A percentile compares a stretch with the other conserved stretches of the same genome.
phyloP scores from a whole-genome alignment of 1,284 basidiomycete genomes.

The Chalciporus sp. region DNA sequence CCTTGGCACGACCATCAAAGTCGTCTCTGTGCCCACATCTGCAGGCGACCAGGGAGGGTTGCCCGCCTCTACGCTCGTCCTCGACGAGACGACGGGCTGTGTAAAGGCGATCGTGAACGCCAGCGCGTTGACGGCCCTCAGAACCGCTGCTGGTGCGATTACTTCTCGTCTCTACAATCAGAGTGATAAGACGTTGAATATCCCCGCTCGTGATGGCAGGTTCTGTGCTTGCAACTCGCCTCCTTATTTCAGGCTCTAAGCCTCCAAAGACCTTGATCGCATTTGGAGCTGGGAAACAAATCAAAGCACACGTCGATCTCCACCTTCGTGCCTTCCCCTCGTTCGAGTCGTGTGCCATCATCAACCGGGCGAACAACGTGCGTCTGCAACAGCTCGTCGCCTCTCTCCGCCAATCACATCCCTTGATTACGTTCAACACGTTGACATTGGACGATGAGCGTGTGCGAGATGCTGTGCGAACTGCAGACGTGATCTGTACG shows the following conservation, averaged over 20 bases:
- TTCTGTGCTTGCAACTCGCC: slow-evolving; percentile 67
- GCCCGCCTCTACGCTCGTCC: slow-evolving; percentile 74
- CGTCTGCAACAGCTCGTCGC: slow-evolving; percentile 50
- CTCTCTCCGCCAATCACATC: slow-evolving; percentile 44
- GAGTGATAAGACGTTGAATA: neutral
- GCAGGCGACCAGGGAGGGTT: slow-evolving; percentile 53
- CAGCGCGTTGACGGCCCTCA: slow-evolving; percentile 69
- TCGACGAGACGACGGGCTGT: slow-evolving; percentile 70
- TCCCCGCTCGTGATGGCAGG: slow-evolving; percentile 46
- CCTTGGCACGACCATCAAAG: slow-evolving; percentile 63
- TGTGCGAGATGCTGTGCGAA: slow-evolving; percentile 33
- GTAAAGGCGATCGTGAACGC: slow-evolving; percentile 79
- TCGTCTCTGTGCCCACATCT: slow-evolving; percentile 65
- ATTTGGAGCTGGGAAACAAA: slow-evolving; percentile 79
- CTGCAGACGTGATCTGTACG: slow-evolving; percentile 66
- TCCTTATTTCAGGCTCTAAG: slow-evolving; percentile 47
- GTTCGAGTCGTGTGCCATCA: slow-evolving; percentile 56
- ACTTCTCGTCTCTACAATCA: neutral
- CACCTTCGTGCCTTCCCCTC: slow-evolving; percentile 61
- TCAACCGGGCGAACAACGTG: slow-evolving; percentile 62
- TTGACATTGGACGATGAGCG: slow-evolving; percentile 16
- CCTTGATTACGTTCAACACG: slow-evolving; percentile 38
- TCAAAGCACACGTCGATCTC: slow-evolving; percentile 64
- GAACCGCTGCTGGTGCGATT: slow-evolving; percentile 76
- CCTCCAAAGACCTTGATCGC: slow-evolving; percentile 55